Percentiles rank a stretch among this genome's conserved stretches.
Conservation (phyloP, 2,329 filamentous ascomycete species). For the Neoarthrinium moseri region DNA sequence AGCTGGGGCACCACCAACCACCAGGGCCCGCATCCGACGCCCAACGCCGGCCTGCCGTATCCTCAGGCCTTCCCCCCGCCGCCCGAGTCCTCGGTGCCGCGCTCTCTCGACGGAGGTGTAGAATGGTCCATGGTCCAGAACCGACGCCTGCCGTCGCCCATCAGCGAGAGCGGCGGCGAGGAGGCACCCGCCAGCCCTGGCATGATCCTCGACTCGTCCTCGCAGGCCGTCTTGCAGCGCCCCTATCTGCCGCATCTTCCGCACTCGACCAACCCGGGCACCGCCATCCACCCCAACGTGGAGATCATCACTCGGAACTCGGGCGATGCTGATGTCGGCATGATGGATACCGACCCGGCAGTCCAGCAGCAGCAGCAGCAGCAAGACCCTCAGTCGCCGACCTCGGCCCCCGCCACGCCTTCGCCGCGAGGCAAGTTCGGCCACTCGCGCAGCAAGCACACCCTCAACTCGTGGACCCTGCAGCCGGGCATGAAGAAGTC, state of each 20-base stretch:
- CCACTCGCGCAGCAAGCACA: conserved; percentile 58
- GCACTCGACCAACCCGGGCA: conserved; percentile 31
- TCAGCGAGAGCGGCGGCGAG: conserved; percentile 52
- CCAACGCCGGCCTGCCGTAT: conserved; percentile 14
- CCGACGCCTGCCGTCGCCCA: conserved; percentile 57
- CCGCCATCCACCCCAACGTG: conserved; percentile 36
- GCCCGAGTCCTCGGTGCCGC: conserved; percentile 45
- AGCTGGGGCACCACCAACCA: conserved; percentile 41
- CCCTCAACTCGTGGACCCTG: conserved; percentile 59
- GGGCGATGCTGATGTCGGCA: conserved; percentile 24
- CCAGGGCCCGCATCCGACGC: conserved; percentile 20
- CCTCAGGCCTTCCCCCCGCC: conserved; percentile 29
- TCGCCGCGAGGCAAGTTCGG: conserved; percentile 51
- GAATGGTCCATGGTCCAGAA: conserved; percentile 55
- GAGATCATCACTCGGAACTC: conserved; percentile 20
- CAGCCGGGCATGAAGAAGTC: conserved; percentile 66
- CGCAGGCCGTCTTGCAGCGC: conserved; percentile 29
- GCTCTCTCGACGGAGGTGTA: conserved; percentile 40
- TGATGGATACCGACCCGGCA: conserved; percentile 30
- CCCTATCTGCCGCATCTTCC: conserved; percentile 32
- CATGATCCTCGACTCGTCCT: conserved; percentile 36
- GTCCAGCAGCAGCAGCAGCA: conserved; percentile 4
- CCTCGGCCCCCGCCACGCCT: conserved; percentile 35
- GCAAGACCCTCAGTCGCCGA: conserved; percentile 24
- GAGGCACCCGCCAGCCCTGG: conserved; percentile 36